These are phyloP conservation scores for Panellus pusillus DNA, from an alignment of 768 basidiomycete genomes.

Conservation along the genomic window DNA sequence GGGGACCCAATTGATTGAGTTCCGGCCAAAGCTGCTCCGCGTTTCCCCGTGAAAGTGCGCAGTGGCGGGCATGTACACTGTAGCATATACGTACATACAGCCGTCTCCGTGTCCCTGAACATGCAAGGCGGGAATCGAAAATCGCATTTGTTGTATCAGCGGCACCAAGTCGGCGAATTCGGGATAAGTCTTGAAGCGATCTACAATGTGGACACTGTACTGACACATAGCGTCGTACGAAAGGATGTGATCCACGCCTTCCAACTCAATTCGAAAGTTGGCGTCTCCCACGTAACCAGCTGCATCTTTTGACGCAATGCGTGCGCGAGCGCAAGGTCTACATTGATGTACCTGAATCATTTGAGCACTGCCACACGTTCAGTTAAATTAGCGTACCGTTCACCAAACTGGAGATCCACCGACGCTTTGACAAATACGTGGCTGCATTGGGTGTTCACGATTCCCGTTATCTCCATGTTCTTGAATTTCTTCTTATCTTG, in stretches of 20 bases:
- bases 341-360: conserved; percentile 11
- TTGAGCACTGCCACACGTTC: not conserved
- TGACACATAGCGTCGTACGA: conserved; percentile 21
- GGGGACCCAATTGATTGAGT: conserved; percentile 17
- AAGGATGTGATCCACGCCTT: not conserved
- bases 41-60: conserved; percentile 25
- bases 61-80: conserved; percentile 10
- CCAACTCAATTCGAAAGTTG: not conserved
- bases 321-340: conserved; percentile 9
- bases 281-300: not conserved
- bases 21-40: conserved; percentile 23
- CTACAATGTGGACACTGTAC: conserved; percentile 8
- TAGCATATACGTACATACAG: conserved; percentile 18
- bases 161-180: not conserved
- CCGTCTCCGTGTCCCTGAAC: conserved; percentile 20
- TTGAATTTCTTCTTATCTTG: conserved; percentile 30
- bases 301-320: conserved; percentile 9
- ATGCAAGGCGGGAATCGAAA: conserved; percentile 20
- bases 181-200: not conserved
- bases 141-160: conserved; percentile 7
- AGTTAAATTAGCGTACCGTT: conserved; percentile 2
- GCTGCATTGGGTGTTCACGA: conserved; percentile 28
- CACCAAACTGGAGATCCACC: conserved; percentile 19
- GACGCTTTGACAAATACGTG: conserved; percentile 22
- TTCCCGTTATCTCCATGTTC: conserved; percentile 26